Conservation (phyloP, 495 filamentous ascomycete genomes). For the Neurospora pannonica region DNA sequence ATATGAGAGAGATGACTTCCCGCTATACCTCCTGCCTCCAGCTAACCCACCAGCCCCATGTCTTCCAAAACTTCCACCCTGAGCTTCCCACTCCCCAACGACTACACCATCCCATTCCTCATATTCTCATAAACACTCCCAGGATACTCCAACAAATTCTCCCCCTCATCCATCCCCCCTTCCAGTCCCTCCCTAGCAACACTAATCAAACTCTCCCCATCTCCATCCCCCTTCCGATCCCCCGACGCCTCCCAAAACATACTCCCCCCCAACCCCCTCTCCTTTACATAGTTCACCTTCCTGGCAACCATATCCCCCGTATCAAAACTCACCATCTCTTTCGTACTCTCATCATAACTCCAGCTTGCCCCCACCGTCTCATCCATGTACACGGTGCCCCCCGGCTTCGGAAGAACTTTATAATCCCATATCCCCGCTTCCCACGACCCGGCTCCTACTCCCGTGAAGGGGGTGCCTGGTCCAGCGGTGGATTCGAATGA, state of each 20-base stretch:
- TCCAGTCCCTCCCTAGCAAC: constrained; percentile 34
- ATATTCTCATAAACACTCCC: constrained; percentile 36
- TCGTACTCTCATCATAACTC: constrained; percentile 51
- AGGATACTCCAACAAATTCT: constrained; percentile 34
- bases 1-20: neutral
- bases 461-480: constrained; percentile 53
- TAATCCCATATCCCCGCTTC: constrained; percentile 80
- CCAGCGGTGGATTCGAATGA: constrained; percentile 64
- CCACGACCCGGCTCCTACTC: constrained; percentile 58
- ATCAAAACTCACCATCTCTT: constrained; percentile 68
- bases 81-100: neutral
- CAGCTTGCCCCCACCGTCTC: constrained; percentile 48
- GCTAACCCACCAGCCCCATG: neutral
- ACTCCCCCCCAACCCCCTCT: constrained; percentile 56
- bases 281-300: constrained; percentile 60
- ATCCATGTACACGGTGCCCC: constrained; percentile 39
- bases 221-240: constrained; percentile 46
- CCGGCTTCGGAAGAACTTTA: constrained; percentile 49
- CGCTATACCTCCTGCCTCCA: neutral
- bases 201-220: constrained; percentile 52
- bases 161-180: constrained; percentile 17
- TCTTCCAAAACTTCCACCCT: too few relatives aligned
- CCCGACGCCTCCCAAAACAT: constrained; percentile 91
- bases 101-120: constrained; percentile 6
- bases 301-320: constrained; percentile 45